These are phyloP conservation scores for Botrytis porri DNA, from an alignment of 2,329 filamentous ascomycete species.

Conservation along the genomic window DNA sequence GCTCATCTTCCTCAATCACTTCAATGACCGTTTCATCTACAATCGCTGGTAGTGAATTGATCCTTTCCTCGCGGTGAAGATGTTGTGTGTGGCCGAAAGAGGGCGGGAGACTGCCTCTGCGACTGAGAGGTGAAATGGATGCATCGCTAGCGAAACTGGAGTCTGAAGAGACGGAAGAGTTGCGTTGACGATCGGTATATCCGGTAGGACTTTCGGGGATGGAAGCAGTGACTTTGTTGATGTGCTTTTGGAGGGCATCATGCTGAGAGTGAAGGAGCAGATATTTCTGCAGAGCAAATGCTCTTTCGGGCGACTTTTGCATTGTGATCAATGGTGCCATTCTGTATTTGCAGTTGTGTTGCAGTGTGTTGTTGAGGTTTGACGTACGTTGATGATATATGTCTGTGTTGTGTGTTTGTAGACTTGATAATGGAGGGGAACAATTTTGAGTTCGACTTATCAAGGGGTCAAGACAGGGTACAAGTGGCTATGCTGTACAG, in stretches of 20 bases:
- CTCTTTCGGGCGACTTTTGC: slow-evolving; percentile 33
- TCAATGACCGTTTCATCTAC: slow-evolving; percentile 28
- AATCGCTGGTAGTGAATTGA: slow-evolving; percentile 31
- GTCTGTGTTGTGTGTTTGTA: not conserved
- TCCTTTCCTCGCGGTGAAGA: slow-evolving; percentile 12
- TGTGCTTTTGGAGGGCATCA: slow-evolving; percentile 37
- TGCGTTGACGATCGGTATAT: slow-evolving; percentile 15
- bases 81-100: slow-evolving; percentile 2
- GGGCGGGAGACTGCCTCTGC: not conserved
- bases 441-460: not conserved
- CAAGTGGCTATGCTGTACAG: not conserved
- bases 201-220: slow-evolving; percentile 15
- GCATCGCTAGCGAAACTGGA: not conserved
- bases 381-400: not conserved
- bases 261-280: slow-evolving; percentile 39
- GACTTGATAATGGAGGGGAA: not conserved
- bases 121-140: slow-evolving; percentile 7
- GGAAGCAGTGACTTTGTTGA: slow-evolving; percentile 30
- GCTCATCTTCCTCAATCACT: slow-evolving; percentile 34
- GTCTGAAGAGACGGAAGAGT: slow-evolving; percentile 21
- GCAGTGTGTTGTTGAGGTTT: not conserved
- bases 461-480: not conserved
- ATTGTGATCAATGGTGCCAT: slow-evolving; percentile 23
- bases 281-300: slow-evolving; percentile 39
- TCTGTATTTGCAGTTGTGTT: not conserved